Evolutionary conservation across 106 monocot species (phyloP), one percentile per base, ranked within the genome.

Genomic region (Gastrodia elata): DNA sequence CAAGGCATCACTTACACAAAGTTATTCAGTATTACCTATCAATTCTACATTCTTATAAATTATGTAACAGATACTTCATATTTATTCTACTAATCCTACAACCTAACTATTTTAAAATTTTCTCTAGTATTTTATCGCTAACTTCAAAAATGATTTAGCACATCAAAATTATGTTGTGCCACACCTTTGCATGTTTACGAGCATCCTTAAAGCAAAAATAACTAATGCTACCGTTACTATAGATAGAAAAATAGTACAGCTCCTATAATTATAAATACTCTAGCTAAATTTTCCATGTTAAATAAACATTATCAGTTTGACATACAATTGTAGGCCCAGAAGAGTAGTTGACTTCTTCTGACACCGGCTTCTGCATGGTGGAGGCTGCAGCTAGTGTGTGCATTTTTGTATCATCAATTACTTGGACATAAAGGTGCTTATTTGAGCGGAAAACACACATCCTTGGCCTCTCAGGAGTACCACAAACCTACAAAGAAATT

Each of bases 381-480:
- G 96, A 96, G 73, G 84, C 87, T 24, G 96, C 75, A 70, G 84
- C 96, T 68, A 96, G 46, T 2, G 96, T 96, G 43, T 90, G 90
- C 92, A 86, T 90, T 83, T 92, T 90, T 2, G 82, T 81, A 38
- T 96, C 96, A 73, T 96, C 96, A 75, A 96, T 96, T 30, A 96
- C 96, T 68, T 96, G 96, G 24, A 90, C 96, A 80, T 86, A 92
- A 14, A 96, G 49, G 75, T 96, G 96, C 77, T 96, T 90, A 79
- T 88, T 90, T 15, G 96, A 96, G n/a, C 92, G 89, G 79, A 82
- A 96, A 28, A 96, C 86, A 26, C 77, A 81, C 77, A 96, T 68
- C 75, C 96, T 87, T 57, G 96, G 96, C 74, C 90, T 89, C 78
- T 96, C 96, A 2, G 92, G 75, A 9, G 96, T 96, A n/a, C 96